Conservation (phyloP, 1,139 yeast genomes). For the Suhomyces guaymorum region DNA sequence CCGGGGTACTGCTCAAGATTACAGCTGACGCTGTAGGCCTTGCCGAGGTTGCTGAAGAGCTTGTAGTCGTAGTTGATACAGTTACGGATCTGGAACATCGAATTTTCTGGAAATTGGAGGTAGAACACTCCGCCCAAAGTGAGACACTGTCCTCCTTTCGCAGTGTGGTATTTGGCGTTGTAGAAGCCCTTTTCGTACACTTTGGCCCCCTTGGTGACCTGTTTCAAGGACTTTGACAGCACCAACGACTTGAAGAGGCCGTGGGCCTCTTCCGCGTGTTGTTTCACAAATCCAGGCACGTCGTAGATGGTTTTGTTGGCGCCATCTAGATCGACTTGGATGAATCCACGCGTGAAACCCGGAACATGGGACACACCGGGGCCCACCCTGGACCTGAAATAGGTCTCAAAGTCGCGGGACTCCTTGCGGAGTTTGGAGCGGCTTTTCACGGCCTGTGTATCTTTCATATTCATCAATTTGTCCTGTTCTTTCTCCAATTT, state of each 20-base stretch:
- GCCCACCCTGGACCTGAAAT: slow-evolving; percentile 30
- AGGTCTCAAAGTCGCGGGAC: slow-evolving; percentile 15
- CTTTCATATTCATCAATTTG: slow-evolving; percentile 13
- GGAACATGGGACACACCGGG: slow-evolving; percentile 56
- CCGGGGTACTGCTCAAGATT: slow-evolving; percentile 21
- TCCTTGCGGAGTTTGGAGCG: slow-evolving; percentile 15
- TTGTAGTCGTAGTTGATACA: slow-evolving; percentile 34
- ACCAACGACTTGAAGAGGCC: slow-evolving; percentile 33
- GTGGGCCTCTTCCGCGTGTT: slow-evolving; percentile 14
- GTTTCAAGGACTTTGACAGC: slow-evolving; percentile 33
- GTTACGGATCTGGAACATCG: slow-evolving; percentile 47
- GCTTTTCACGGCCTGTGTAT: slow-evolving; percentile 5
- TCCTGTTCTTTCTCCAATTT: slow-evolving; percentile 23
- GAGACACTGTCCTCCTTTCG: slow-evolving; percentile 47
- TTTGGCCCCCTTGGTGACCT: slow-evolving; percentile 38
- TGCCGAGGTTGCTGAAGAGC: slow-evolving; percentile 29
- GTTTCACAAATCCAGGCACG: slow-evolving; percentile 53
- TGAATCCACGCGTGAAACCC: slow-evolving; percentile 54
- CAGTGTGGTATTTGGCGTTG: slow-evolving; percentile 36
- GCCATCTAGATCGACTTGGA: slow-evolving; percentile 33
- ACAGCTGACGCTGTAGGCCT: slow-evolving; percentile 24
- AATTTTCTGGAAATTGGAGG: slow-evolving; percentile 38
- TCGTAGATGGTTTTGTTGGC: slow-evolving; percentile 41
- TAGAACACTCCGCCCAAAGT: slow-evolving; percentile 65
- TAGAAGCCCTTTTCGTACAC: slow-evolving; percentile 38